A percentile compares a stretch with the other conserved stretches of the same genome.
Conservation (phyloP, 768 basidiomycete genomes). For the Termitomyces eurrhizus region DNA sequence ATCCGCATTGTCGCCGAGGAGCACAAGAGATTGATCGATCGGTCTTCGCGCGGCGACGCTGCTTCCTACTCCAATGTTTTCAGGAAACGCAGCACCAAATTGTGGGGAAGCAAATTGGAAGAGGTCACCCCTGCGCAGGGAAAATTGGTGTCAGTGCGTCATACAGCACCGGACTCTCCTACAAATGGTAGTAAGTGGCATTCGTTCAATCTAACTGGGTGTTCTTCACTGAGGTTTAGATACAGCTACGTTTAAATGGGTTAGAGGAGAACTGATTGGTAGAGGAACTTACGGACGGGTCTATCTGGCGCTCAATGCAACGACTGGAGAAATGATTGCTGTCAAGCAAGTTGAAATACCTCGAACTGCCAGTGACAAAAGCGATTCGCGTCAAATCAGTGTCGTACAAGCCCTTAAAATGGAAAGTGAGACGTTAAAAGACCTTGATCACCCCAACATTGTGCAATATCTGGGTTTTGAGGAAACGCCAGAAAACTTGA, state of each 20-base stretch:
- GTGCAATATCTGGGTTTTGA: slow-evolving; percentile 97
- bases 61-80: slow-evolving; percentile 45
- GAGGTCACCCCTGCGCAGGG: slow-evolving; percentile 83
- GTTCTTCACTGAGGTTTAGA: slow-evolving; percentile 18
- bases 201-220: slow-evolving; percentile 5
- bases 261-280: slow-evolving; percentile 95
- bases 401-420: slow-evolving; percentile 91
- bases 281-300: slow-evolving; percentile 97
- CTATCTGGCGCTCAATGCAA: slow-evolving; percentile 93
- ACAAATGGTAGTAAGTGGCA: slow-evolving; percentile 61
- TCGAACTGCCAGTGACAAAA: slow-evolving; percentile 85
- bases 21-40: slow-evolving; percentile 72
- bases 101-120: slow-evolving; percentile 92
- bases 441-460: slow-evolving; percentile 95
- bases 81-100: slow-evolving; percentile 85
- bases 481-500: slow-evolving; percentile 81
- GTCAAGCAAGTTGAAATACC: slow-evolving; percentile 99
- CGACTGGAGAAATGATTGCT: slow-evolving; percentile 97
- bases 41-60: slow-evolving; percentile 58
- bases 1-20: slow-evolving; percentile 92
- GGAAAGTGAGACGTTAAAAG: slow-evolving; percentile 95
- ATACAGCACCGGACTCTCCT: slow-evolving; percentile 53
- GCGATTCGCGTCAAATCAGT: slow-evolving; percentile 76
- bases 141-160: slow-evolving; percentile 36
- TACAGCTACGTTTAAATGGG: slow-evolving; percentile 94